Evolutionary conservation across 805 yeast genomes (phyloP).

Genomic region (Yarrowia sp.): DNA sequence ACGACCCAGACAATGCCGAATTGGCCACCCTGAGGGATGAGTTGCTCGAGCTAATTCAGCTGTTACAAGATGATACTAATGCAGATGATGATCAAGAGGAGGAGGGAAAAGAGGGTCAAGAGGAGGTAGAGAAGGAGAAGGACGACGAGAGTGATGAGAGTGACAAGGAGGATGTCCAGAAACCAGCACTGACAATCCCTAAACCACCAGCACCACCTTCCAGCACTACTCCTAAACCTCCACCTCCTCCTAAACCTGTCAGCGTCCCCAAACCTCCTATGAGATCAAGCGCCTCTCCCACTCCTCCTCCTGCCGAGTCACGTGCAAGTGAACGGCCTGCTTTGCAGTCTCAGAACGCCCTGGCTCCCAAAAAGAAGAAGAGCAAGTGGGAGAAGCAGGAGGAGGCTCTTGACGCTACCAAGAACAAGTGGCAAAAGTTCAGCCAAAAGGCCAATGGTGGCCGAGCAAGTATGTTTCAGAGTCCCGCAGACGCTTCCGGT

Average conservation of each 20-base stretch:
- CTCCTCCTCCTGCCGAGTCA: slow-evolving; percentile 10
- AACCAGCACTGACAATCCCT: background rate
- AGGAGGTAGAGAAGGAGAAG: background rate
- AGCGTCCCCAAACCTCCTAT: background rate
- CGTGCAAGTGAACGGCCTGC: slow-evolving; percentile 9
- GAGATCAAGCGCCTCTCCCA: background rate
- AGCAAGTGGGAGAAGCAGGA: slow-evolving; percentile 38
- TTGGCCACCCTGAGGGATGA: slow-evolving; percentile 33
- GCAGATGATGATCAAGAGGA: slow-evolving; percentile 9
- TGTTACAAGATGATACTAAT: slow-evolving; percentile 38
- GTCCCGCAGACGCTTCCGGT: slow-evolving; percentile 6
- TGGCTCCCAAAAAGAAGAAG: slow-evolving; percentile 24
- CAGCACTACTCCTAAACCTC: background rate
- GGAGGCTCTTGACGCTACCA: slow-evolving; percentile 29
- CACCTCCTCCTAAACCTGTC: background rate
- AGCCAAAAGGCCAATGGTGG: slow-evolving; percentile 29
- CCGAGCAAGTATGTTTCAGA: slow-evolving; percentile 31
- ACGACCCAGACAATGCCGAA: slow-evolving; percentile 32
- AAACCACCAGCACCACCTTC: background rate
- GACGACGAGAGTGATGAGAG: background rate
- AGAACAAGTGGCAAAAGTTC: slow-evolving; percentile 34
- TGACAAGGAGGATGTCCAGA: background rate
- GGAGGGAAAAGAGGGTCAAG: background rate
- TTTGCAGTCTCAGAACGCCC: slow-evolving; percentile 18
- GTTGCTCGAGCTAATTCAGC: slow-evolving; percentile 36